phyloP scores from a whole-genome alignment of 768 basidiomycete genomes.

The Kwoniella europaea region DNA sequence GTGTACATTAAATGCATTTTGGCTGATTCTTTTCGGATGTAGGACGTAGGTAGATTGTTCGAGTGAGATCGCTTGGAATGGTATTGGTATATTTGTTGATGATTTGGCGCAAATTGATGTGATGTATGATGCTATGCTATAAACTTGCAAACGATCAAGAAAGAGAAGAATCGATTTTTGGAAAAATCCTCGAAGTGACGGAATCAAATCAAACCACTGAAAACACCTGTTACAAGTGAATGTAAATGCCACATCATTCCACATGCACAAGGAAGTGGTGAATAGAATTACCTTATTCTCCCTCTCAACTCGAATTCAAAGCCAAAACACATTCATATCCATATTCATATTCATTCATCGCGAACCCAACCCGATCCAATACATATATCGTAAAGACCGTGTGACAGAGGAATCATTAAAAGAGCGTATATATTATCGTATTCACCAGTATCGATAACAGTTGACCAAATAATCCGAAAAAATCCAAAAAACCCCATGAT shows the following conservation, averaged over 20 bases:
- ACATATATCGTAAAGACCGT: conserved; percentile 11
- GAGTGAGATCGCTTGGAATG: background rate
- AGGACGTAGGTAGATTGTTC: too few relatives aligned
- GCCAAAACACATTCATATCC: background rate
- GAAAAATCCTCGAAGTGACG: conserved; percentile 8
- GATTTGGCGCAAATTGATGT: background rate
- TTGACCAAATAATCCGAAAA: background rate
- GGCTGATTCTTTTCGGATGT: background rate
- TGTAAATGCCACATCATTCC: conserved; percentile 4
- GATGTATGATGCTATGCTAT: too few relatives aligned
- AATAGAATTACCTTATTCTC: background rate
- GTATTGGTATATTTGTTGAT: background rate
- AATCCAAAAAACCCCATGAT: background rate
- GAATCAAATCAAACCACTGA: conserved; percentile 7
- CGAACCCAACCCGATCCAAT: background rate
- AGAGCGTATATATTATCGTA: conserved; percentile 4
- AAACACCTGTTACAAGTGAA: background rate
- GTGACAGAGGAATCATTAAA: background rate
- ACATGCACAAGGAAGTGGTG: too few relatives aligned
- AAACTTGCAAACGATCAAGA: too few relatives aligned
- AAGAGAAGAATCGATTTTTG: background rate
- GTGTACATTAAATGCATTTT: conserved; percentile 96
- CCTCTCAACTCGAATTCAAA: background rate
- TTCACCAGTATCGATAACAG: background rate
- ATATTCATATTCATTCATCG: background rate